phyloP scores from a whole-genome alignment of 2,329 filamentous ascomycete genomes.

The Xylariales sp. region DNA sequence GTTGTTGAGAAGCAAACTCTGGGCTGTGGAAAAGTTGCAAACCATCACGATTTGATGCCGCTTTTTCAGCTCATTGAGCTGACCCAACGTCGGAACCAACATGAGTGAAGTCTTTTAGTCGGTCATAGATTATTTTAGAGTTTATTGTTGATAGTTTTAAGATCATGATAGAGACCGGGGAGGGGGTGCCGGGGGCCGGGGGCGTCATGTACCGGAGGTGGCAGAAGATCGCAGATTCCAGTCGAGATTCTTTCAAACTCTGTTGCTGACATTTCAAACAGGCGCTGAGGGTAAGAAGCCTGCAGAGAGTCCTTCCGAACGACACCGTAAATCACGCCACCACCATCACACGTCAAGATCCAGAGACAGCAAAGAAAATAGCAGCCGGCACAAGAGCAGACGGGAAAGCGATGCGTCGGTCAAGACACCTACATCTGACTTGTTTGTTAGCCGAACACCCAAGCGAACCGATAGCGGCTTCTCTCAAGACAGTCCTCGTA shows the following conservation, averaged over 20 bases:
- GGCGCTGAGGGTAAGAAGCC: conserved; percentile 10
- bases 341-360: conserved; percentile 4
- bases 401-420: conserved; percentile 5
- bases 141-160: too few relatives aligned
- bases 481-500: not conserved
- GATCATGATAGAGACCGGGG: too few relatives aligned
- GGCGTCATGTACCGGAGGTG: conserved; percentile 6
- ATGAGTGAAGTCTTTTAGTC: too few relatives aligned
- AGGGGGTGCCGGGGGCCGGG: not conserved
- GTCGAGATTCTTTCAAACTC: conserved; percentile 6
- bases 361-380: conserved; percentile 3
- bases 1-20: too few relatives aligned
- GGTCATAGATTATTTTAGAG: too few relatives aligned
- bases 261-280: conserved; percentile 11
- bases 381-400: conserved; percentile 6
- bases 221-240: conserved; percentile 6
- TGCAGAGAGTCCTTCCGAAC: conserved; percentile 2
- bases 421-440: conserved; percentile 6
- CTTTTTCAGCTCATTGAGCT: conserved; percentile 2
- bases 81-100: conserved; percentile 4
- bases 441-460: conserved; percentile 3
- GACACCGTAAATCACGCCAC: conserved; percentile 2
- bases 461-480: conserved; percentile 6
- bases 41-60: not conserved
- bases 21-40: too few relatives aligned